Evolutionary conservation across 371 early-diverging fungal species (phyloP).

Genomic region (Saksenaea vasiformis): DNA sequence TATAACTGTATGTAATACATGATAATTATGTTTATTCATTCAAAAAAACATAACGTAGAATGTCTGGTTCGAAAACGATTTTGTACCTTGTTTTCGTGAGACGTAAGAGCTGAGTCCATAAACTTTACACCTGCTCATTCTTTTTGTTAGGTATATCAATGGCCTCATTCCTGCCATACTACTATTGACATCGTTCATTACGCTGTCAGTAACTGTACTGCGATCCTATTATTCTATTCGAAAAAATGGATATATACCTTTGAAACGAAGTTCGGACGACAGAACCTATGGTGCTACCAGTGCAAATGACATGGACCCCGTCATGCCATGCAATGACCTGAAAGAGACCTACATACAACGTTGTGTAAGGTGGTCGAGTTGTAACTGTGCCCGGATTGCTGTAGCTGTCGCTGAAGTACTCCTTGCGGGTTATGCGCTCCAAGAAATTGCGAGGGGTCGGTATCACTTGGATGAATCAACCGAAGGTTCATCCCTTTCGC

Average conservation of each 20-base stretch:
- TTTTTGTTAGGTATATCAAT: constrained; percentile 12
- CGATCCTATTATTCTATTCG: not conserved
- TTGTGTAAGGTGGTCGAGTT: constrained; percentile 16
- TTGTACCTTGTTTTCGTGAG: constrained; percentile 29
- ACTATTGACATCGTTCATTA: constrained; percentile 7
- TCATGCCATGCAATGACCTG: not conserved
- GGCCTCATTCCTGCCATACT: constrained; percentile 10
- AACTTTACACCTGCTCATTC: not conserved
- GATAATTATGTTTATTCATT: not conserved
- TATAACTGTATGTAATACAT: constrained; percentile 13
- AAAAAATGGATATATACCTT: constrained; percentile 9
- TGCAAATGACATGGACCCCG: not conserved
- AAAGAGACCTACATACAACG: not conserved
- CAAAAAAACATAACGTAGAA: constrained; percentile 6
- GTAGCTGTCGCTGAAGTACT: constrained; percentile 3
- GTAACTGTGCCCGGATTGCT: constrained; percentile 9
- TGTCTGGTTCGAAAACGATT: constrained; percentile 25
- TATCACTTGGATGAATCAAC: constrained; percentile 21
- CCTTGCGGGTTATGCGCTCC: constrained; percentile 8
- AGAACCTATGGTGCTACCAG: constrained; percentile 21
- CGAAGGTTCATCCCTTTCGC: constrained; percentile 13
- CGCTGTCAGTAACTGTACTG: not conserved
- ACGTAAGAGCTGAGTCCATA: constrained; percentile 11
- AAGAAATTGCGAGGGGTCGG: not conserved
- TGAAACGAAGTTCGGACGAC: constrained; percentile 9